Conservation (phyloP, 768 basidiomycete species). For the Leccinellum luteum region DNA sequence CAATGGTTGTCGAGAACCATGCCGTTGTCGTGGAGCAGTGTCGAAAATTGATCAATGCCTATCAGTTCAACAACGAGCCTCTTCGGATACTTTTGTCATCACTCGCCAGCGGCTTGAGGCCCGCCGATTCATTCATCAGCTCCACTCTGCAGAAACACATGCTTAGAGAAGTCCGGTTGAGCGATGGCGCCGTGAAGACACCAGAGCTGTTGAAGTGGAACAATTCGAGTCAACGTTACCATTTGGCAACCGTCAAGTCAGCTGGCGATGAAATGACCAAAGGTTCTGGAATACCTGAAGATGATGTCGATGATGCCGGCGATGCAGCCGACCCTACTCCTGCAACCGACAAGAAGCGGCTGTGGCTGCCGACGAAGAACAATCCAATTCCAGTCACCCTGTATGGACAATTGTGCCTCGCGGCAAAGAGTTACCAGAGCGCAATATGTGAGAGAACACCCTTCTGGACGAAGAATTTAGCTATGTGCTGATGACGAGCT, state of each 20-base stretch:
- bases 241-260: conserved; percentile 33
- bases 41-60: conserved; percentile 66
- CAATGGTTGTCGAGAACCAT: conserved; percentile 55
- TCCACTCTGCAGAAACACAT: conserved; percentile 82
- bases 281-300: conserved; percentile 23
- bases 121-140: conserved; percentile 75
- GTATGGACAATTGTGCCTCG: conserved; percentile 84
- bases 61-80: conserved; percentile 89
- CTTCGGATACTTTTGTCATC: conserved; percentile 72
- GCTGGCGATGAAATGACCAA: conserved; percentile 20
- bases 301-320: conserved; percentile 34
- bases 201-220: conserved; percentile 66
- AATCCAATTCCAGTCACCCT: conserved; percentile 69
- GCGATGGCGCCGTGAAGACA: conserved; percentile 62
- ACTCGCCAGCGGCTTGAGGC: conserved; percentile 65
- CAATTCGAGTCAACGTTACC: conserved; percentile 53
- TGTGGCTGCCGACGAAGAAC: conserved; percentile 59
- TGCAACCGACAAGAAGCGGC: conserved; percentile 21
- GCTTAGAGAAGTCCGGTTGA: conserved; percentile 72
- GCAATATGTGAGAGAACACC: conserved; percentile 69
- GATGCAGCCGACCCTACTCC: conserved; percentile 13
- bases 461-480: not conserved
- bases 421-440: conserved; percentile 84
- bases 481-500: not conserved
- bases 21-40: conserved; percentile 67